phyloP scores from a whole-genome alignment of 2,329 filamentous ascomycete species.

The Trichoderma sp. region DNA sequence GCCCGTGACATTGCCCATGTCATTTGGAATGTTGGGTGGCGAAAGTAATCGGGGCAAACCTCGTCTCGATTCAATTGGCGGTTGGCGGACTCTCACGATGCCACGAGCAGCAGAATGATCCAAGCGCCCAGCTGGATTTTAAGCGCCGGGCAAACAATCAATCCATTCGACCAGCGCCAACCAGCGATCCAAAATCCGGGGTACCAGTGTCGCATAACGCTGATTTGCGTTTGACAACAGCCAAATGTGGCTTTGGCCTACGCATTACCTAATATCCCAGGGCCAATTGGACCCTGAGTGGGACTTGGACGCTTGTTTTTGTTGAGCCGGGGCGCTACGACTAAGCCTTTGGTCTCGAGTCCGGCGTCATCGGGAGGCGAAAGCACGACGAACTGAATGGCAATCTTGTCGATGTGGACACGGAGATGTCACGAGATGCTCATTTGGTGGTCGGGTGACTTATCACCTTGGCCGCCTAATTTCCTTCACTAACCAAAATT shows the following conservation, averaged over 20 bases:
- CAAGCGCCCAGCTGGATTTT: not conserved
- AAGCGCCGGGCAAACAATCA: not conserved
- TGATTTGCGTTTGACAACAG: not conserved
- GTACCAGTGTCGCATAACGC: slow-evolving; percentile 7
- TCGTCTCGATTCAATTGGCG: not conserved
- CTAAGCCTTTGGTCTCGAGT: slow-evolving; percentile 6
- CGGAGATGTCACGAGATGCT: slow-evolving; percentile 16
- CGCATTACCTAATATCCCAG: slow-evolving; percentile 5
- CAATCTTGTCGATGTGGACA: slow-evolving; percentile 11
- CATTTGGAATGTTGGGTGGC: slow-evolving; percentile 70
- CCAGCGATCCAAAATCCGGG: slow-evolving; percentile 4
- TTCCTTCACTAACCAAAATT: slow-evolving; percentile 2
- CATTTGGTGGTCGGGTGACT: slow-evolving; percentile 18
- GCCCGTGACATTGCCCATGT: slow-evolving; percentile 69
- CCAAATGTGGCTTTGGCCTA: not conserved
- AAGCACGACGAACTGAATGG: slow-evolving; percentile 4
- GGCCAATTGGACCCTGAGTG: not conserved
- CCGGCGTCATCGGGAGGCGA: slow-evolving; percentile 18
- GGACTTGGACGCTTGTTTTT: slow-evolving; percentile 4
- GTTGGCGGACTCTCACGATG: not conserved
- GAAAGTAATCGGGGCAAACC: slow-evolving; percentile 42
- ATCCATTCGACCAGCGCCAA: not conserved
- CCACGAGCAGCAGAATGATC: slow-evolving; percentile 5
- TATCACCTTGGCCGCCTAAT: slow-evolving; percentile 7
- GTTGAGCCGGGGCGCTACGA: slow-evolving; percentile 12